These are phyloP conservation scores for Zizania palustris DNA, from an alignment of 202 grass and related monocot species.

Conservation along the genomic window DNA sequence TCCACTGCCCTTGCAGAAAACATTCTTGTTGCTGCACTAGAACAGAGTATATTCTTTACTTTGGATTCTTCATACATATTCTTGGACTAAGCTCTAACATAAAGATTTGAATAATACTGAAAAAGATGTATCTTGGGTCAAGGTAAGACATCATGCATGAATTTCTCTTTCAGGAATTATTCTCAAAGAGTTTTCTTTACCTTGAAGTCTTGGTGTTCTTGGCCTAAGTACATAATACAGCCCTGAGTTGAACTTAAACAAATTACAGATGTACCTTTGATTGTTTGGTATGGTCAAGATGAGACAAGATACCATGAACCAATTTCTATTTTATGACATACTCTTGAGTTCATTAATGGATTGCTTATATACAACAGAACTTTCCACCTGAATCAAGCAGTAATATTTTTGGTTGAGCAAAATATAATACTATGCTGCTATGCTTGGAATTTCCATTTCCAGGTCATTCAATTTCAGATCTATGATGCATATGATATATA, in stretches of 20 bases:
- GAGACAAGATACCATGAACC: background rate
- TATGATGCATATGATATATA: background rate
- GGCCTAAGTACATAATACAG: background rate
- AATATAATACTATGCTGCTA: background rate
- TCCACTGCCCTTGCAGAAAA: constrained; percentile 26
- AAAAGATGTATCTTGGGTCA: background rate
- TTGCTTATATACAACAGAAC: background rate
- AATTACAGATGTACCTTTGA: background rate
- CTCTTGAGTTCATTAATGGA: constrained; percentile 4
- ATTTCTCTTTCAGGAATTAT: constrained; percentile 17
- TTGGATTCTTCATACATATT: background rate
- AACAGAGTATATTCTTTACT: constrained; percentile 1
- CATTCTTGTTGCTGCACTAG: background rate
- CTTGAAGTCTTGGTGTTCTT: background rate
- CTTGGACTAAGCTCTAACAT: background rate
- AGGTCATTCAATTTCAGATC: constrained; percentile 18
- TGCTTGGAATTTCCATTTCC: background rate
- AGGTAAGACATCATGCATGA: background rate
- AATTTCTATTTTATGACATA: constrained; percentile 18
- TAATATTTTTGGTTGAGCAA: background rate
- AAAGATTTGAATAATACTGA: background rate
- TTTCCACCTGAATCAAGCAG: background rate
- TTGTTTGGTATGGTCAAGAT: background rate
- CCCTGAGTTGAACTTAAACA: background rate
- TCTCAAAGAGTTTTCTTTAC: background rate